phyloP scores from a whole-genome alignment of 805 yeast genomes.

The Cyberlindnera maclurae region DNA sequence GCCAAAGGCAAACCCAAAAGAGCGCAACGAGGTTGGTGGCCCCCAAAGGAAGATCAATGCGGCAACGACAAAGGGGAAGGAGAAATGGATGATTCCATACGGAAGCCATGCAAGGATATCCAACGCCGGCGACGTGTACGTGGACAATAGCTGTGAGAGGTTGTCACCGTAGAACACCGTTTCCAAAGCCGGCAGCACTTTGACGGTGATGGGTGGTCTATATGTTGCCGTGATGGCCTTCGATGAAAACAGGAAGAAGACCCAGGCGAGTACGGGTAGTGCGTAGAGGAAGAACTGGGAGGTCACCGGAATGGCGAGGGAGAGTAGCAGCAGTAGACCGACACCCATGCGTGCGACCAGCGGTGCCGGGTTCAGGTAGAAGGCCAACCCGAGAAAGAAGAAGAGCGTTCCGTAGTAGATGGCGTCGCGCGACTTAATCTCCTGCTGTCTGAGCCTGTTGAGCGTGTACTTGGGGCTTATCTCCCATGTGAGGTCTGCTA shows the following conservation, averaged over 20 bases:
- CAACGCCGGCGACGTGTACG: conserved; percentile 52
- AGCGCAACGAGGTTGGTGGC: conserved; percentile 80
- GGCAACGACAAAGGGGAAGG: conserved; percentile 86
- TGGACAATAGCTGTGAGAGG: conserved; percentile 74
- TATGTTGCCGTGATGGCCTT: conserved; percentile 63
- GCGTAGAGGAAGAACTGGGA: conserved; percentile 81
- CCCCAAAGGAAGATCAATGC: conserved; percentile 74
- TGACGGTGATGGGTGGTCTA: conserved; percentile 86
- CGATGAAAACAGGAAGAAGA: conserved; percentile 72
- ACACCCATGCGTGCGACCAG: conserved; percentile 30
- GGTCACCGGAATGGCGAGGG: conserved; percentile 60
- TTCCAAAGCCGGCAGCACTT: conserved; percentile 85
- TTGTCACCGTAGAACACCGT: conserved; percentile 90
- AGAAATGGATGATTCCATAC: conserved; percentile 84
- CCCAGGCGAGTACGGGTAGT: conserved; percentile 81
- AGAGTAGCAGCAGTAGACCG: conserved; percentile 33
- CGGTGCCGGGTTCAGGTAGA: conserved; percentile 49
- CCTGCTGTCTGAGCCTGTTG: conserved; percentile 33
- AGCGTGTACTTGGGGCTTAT: conserved; percentile 38
- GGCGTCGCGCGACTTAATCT: conserved; percentile 41
- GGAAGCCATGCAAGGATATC: conserved; percentile 95
- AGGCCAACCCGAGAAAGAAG: conserved; percentile 50
- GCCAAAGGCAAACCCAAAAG: conserved; percentile 90
- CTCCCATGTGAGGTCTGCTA: conserved; percentile 46
- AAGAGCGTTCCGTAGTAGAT: conserved; percentile 44